These are phyloP conservation scores for Goffeauzyma gilvescens DNA, from an alignment of 768 basidiomycete species.

Conservation along the genomic window DNA sequence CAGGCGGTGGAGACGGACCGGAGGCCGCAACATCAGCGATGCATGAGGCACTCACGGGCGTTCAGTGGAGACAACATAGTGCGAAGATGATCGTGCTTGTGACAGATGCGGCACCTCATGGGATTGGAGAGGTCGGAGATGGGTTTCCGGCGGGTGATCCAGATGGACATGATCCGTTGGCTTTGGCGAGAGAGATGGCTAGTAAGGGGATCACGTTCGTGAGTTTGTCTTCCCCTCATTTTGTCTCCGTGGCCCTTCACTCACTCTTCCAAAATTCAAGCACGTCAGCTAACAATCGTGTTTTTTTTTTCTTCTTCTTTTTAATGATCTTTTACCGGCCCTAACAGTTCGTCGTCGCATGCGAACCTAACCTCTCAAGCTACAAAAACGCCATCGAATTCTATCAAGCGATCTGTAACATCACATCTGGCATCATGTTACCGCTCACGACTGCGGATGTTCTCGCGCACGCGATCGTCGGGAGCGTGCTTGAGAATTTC, in stretches of 20 bases:
- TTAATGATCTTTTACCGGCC: not conserved
- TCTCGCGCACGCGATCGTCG: constrained; percentile 80
- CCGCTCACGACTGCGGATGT: constrained; percentile 88
- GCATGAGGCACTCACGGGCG: constrained; percentile 53
- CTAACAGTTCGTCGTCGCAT: constrained; percentile 87
- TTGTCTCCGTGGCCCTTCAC: too few relatives aligned
- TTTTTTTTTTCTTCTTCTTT: not conserved
- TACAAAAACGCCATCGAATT: constrained; percentile 43
- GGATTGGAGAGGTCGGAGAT: constrained; percentile 91
- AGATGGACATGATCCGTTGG: constrained; percentile 52
- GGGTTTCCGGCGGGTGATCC: constrained; percentile 2
- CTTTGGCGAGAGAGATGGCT: constrained; percentile 75
- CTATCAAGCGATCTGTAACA: constrained; percentile 74
- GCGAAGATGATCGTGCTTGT: constrained; percentile 94
- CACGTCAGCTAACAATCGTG: too few relatives aligned
- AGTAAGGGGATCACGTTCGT: constrained; percentile 74
- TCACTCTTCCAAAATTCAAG: too few relatives aligned
- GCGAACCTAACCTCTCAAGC: constrained; percentile 49
- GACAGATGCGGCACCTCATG: constrained; percentile 93
- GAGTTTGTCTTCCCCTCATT: constrained; percentile 33
- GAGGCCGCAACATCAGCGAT: constrained; percentile 91
- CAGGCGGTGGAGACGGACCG: constrained; percentile 52
- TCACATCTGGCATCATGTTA: constrained; percentile 89
- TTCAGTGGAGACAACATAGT: constrained; percentile 75
- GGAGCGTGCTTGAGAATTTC: constrained; percentile 86